A percentile compares a stretch with the other conserved stretches of the same genome.
These are phyloP conservation scores for Simplicillium sp. DNA, from an alignment of 2,329 filamentous ascomycete genomes.

Conservation along the genomic window DNA sequence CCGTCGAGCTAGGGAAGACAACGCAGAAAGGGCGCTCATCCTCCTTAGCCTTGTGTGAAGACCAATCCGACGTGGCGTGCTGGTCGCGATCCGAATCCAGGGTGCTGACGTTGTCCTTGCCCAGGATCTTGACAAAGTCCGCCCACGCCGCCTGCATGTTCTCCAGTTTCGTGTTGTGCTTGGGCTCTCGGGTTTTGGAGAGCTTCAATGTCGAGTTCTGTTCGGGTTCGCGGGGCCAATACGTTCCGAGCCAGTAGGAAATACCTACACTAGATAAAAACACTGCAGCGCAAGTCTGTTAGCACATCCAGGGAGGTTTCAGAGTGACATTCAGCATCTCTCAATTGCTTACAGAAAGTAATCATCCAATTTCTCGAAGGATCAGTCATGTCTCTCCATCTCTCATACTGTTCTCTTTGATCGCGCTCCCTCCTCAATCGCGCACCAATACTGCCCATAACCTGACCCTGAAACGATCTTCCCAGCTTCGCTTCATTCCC, in stretches of 20 bases:
- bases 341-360: conserved; percentile 38
- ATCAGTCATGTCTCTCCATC: conserved; percentile 28
- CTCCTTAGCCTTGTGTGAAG: conserved; percentile 41
- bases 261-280: conserved; percentile 40
- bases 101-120: conserved; percentile 56
- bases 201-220: conserved; percentile 52
- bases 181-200: conserved; percentile 35
- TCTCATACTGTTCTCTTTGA: conserved; percentile 40
- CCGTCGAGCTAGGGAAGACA: conserved; percentile 66
- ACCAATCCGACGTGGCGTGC: conserved; percentile 55
- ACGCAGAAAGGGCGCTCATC: conserved; percentile 55
- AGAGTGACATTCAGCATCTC: too few relatives aligned
- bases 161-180: conserved; percentile 48
- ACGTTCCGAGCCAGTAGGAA: conserved; percentile 51
- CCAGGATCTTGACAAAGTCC: conserved; percentile 57
- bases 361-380: conserved; percentile 38
- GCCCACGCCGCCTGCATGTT: conserved; percentile 62
- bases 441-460: conserved; percentile 47
- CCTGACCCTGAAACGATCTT: conserved; percentile 45
- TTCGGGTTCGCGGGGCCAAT: conserved; percentile 39
- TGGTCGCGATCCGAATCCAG: conserved; percentile 40
- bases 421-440: conserved; percentile 44
- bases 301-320: background rate
- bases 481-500: conserved; percentile 27
- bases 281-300: conserved; percentile 24